A percentile compares a stretch with the other conserved stretches of the same genome.
Conservation (phyloP, 176 grass and related monocot genomes). For the Zoysia pacifica region DNA sequence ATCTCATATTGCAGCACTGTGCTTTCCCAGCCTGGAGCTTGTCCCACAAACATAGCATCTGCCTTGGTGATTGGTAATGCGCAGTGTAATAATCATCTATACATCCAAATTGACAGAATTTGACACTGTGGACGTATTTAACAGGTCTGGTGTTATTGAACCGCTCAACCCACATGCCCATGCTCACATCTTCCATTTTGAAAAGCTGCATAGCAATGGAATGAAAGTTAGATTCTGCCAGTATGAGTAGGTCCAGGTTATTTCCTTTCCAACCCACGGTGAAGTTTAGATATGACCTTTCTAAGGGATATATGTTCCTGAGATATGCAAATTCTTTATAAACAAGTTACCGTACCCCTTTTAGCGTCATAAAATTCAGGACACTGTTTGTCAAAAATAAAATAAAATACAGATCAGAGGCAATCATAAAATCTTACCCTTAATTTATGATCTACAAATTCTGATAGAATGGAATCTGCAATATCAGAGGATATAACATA, state of each 20-base stretch:
- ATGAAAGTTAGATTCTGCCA: conserved; percentile 20
- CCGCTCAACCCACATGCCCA: conserved; percentile 96
- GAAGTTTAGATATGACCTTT: conserved; percentile 8
- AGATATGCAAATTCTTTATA: conserved; percentile 7
- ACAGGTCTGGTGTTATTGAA: conserved; percentile 65
- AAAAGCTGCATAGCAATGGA: conserved; percentile 68
- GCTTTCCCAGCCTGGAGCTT: conserved; percentile 73
- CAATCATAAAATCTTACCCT: conserved; percentile 62
- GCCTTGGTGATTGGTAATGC: conserved; percentile 89
- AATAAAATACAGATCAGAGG: conserved; percentile 7
- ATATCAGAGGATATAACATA: conserved; percentile 92
- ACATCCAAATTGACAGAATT: conserved; percentile 91
- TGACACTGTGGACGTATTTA: conserved; percentile 69
- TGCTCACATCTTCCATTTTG: conserved; percentile 99
- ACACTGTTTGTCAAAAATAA: background rate
- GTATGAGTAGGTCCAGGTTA: background rate
- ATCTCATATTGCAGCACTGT: conserved; percentile 93
- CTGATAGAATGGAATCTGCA: conserved; percentile 71
- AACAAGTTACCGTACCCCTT: conserved; percentile 7
- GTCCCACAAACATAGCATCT: conserved; percentile 98
- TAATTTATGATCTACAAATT: conserved; percentile 79
- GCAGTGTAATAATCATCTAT: conserved; percentile 92
- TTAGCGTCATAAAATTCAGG: conserved; percentile 20
- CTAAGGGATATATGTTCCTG: conserved; percentile 22
- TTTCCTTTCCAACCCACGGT: conserved; percentile 23